Evolutionary conservation across 352 stramenopile species (phyloP), one percentile per base, ranked within the genome.

Genomic region (Pythium diclinum): DNA sequence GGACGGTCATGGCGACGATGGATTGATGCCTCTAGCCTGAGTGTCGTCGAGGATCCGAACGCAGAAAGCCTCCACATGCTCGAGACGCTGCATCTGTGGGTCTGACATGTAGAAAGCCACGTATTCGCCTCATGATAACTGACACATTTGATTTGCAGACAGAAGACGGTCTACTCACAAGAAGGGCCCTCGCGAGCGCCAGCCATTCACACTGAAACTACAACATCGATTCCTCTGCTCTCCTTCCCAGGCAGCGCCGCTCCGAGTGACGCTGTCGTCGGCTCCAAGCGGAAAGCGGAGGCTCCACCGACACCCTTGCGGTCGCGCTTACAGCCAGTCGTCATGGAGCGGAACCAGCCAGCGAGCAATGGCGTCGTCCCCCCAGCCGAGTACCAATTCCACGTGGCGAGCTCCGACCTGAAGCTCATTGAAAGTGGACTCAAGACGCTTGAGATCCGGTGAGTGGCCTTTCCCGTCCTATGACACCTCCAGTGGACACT

Each of bases 391-490:
- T 91, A 89, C 33, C 80, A 83, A 6, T 86, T 91, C 60, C 69
- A 75, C 28, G 63, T 89, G 17, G 60, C 75, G 5, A 65, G 63
- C 9, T 59, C 63, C 32, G 80, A 88, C 52, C 67, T 82, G 7
- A 64, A 73, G 23, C 59, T 78, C 40, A 73, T 91, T 19, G 78
- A 76, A 19, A 77, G 63, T 34, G 82, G 82, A 36, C 30, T 54
- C 38, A 91, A 91, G 65, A 81, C 70, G 2, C 71, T 91, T 33
- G 80, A 89, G 59, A 88, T 91, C 64, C 72, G 82, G 82, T 90
- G 47, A 38, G 65, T 57, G 9, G n/a, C 9, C 25, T 28, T 28
- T 28, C 25, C 8, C 14, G 61, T 57, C 3, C 63, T 44, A 14
- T 19, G 3, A 10, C 4, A 49, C 13, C 8, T 13, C 16, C 1